Base-by-base conservation (phyloP, 2,329 filamentous ascomycete species). In the Grosmannia penicillata region DNA sequence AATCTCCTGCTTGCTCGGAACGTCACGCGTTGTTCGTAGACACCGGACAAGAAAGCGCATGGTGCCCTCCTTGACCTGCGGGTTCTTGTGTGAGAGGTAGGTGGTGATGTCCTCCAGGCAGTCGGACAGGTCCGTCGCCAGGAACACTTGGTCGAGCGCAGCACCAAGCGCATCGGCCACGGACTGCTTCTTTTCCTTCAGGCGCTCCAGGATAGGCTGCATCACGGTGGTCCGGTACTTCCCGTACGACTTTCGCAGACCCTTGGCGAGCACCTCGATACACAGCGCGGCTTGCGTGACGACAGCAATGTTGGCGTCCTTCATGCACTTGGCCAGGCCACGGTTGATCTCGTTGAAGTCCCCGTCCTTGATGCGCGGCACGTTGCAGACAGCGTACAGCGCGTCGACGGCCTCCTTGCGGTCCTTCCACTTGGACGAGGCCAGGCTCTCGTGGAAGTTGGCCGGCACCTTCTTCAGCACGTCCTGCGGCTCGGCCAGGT, bases 351-450 rank as follows among this genome's bases (percentile, higher is more conserved):
- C 89, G 54, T 79, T 75, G 53, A 86, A 96, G 39, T 84, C 80
- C 7, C 76, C 83, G 49, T 96, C 89, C 57, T 94, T 93, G 56
- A 98, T 94, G 44, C 80, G 74, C 13, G 89, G 86, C 29, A 93
- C 79, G 49, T 93, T 93, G 39, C 93, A 59, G 4, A 75, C 69
- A 13, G 72, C 72, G 49, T 78, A 80, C 0, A 95, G 68, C 9
- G 75, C 84, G 44, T 98, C 91, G 4, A 96, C 68, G 0, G 83
- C 84, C 49, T 98, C 91, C 58, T 98, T 98, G 44, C 91, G 72
- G 48, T 98, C 93, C 55, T 98, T 98, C 91, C 91, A 98, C 56
- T 98, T 98, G 1, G 87, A 79, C 9, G 89, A 96, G 0, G 72
- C 79, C 23, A 98, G 63, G 42, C 81, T 77, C 18, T 98, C 91